Evolutionary conservation across 1,284 basidiomycete genomes (phyloP).

Genomic region (Tilletiopsis washingtonensis): DNA sequence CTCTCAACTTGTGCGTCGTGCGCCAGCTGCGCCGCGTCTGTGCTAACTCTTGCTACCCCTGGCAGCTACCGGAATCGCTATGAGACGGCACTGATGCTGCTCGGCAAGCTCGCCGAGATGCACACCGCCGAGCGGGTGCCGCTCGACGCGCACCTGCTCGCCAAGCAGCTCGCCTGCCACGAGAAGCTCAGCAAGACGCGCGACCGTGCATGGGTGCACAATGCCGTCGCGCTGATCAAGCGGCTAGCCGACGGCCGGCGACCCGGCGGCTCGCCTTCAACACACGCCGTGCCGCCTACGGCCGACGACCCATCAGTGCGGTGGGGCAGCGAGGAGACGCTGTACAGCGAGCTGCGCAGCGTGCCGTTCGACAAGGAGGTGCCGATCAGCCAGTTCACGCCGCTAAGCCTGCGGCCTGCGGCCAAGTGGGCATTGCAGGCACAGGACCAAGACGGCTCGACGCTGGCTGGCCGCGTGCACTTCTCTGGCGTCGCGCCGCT

Average conservation of each 20-base stretch:
- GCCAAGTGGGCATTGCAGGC: slow-evolving; percentile 4
- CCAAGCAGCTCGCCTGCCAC: slow-evolving; percentile 62
- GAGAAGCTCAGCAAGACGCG: slow-evolving; percentile 54
- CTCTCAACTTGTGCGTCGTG: slow-evolving; percentile 58
- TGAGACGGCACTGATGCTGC: slow-evolving; percentile 10
- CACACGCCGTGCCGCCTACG: too few relatives aligned
- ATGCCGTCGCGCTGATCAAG: slow-evolving; percentile 51
- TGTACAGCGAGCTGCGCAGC: slow-evolving; percentile 21
- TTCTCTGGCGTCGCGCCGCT: slow-evolving; percentile 16
- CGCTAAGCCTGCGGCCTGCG: slow-evolving; percentile 9
- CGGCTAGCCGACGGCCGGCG: slow-evolving; percentile 11
- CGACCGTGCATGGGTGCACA: slow-evolving; percentile 66
- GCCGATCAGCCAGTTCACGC: slow-evolving; percentile 20
- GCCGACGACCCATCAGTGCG: background rate
- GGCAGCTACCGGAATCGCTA: slow-evolving; percentile 6
- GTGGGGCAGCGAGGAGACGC: background rate
- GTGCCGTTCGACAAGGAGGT: slow-evolving; percentile 20
- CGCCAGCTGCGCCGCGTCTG: background rate
- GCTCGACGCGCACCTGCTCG: slow-evolving; percentile 67
- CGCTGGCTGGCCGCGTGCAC: slow-evolving; percentile 17
- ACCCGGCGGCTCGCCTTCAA: background rate
- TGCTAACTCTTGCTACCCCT: slow-evolving; percentile 50
- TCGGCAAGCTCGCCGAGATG: slow-evolving; percentile 11
- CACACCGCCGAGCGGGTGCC: slow-evolving; percentile 63
- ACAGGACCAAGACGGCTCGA: slow-evolving; percentile 23